These are phyloP conservation scores for Periconia macrospinosa DNA, from an alignment of 2,329 filamentous ascomycete species.

Conservation along the genomic window DNA sequence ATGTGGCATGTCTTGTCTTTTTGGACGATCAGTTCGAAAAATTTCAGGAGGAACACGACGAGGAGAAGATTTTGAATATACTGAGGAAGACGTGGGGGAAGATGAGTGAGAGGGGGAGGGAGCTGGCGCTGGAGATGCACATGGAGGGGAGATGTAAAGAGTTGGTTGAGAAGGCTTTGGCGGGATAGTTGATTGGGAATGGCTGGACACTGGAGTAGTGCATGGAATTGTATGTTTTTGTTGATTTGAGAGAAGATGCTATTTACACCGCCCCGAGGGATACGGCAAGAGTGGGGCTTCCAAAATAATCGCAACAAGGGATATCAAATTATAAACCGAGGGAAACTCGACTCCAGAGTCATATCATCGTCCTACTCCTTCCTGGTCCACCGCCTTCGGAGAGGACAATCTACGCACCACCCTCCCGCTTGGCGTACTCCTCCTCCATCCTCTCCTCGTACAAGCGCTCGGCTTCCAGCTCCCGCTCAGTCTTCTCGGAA, in stretches of 20 bases:
- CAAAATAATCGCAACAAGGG: neutral
- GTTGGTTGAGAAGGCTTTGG: slow-evolving; percentile 37
- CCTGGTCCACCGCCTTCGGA: neutral
- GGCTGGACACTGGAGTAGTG: too few relatives aligned
- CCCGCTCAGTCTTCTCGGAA: slow-evolving; percentile 31
- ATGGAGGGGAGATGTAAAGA: slow-evolving; percentile 33
- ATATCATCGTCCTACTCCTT: neutral
- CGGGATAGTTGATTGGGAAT: slow-evolving; percentile 15
- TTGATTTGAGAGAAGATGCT: slow-evolving; percentile 4
- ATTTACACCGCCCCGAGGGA: neutral
- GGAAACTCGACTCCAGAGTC: neutral
- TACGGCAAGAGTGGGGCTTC: too few relatives aligned
- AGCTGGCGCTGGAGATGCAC: slow-evolving; percentile 37
- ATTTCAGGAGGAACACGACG: slow-evolving; percentile 73
- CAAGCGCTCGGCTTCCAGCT: slow-evolving; percentile 36
- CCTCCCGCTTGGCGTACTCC: slow-evolving; percentile 45
- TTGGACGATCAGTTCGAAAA: slow-evolving; percentile 83
- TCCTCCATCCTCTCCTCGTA: slow-evolving; percentile 45
- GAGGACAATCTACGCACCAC: slow-evolving; percentile 28
- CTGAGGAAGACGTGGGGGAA: slow-evolving; percentile 46
- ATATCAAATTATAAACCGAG: slow-evolving; percentile 7
- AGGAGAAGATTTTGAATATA: slow-evolving; percentile 70
- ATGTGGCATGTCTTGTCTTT: slow-evolving; percentile 85
- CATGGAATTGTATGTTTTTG: neutral
- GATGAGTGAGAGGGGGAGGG: slow-evolving; percentile 40